Base-by-base conservation (phyloP, 2,329 filamentous ascomycete genomes). In the Exserohilum rostratum region DNA sequence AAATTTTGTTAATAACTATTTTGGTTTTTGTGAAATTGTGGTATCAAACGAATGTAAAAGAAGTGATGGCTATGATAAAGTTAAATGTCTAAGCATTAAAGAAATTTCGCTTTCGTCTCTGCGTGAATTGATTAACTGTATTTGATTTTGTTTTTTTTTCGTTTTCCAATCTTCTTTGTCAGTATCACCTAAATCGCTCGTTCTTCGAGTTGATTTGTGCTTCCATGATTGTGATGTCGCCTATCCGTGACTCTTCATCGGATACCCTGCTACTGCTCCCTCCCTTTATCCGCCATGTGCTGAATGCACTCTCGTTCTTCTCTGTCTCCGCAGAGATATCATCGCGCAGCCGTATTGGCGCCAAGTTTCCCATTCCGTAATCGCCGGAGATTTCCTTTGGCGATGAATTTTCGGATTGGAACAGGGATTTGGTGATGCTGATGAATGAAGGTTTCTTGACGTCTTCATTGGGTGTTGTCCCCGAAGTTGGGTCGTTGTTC, bases 231-330 rank as follows among this genome's bases (percentile, higher is more conserved):
- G 63, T 70, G 31, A 73, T 71, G 3, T 64, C 62, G 6, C 64
- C 66, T 9, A 52, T 29, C 22, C 30, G 54, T 38, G 17, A 47
- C 17, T 67, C 60, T 37, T 74, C 70, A 11, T 72, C 65, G 17
- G 66, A 70, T n/a, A 58, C 54, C 47, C 60, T 62, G 5, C 60
- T 61, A 5, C 71, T 62, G 6, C 60, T 61, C 6, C 60, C 63
- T 6, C 60, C 64, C 30, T 71, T 67, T 10, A 74, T 67, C 25
- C 53, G 61, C 71, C 71, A 74, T 2, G 60, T 60, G 10, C 42
- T 65, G 50, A 69, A 73, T 1, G 62, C 62, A 46, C 66, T 63
- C 3, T 68, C 67, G 34, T 40, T 61, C 45, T 60, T 67, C 30
- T 65, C 64, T 9, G 60, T 49, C 27, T 57, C 44, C 12, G 34